Conservation (phyloP, 306 rosid species). For the Fragaria vesca region DNA sequence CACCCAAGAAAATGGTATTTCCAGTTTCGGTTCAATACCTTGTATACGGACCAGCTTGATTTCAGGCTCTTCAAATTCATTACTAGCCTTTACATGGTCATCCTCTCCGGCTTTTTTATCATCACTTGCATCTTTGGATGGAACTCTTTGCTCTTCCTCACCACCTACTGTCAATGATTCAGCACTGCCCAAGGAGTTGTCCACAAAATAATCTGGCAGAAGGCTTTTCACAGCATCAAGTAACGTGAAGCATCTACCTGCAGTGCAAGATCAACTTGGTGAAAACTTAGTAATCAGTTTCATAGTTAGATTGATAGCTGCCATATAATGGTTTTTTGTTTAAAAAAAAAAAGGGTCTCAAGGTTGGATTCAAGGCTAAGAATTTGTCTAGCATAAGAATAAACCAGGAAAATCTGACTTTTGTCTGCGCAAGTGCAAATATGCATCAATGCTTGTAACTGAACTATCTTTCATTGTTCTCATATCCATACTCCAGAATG, state of each 20-base stretch:
- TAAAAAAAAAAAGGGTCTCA: background rate
- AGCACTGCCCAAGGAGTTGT: slow-evolving; percentile 19
- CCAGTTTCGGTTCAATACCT: slow-evolving; percentile 88
- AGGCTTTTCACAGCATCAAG: slow-evolving; percentile 69
- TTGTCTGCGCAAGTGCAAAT: background rate
- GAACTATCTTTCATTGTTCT: background rate
- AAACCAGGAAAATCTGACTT: background rate
- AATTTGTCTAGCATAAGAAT: background rate
- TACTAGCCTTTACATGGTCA: slow-evolving; percentile 28
- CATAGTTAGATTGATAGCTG: background rate
- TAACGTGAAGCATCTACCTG: slow-evolving; percentile 74
- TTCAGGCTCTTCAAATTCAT: slow-evolving; percentile 35
- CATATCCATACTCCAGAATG: background rate
- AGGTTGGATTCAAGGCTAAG: background rate
- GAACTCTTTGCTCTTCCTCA: slow-evolving; percentile 31
- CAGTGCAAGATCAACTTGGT: slow-evolving; percentile 23
- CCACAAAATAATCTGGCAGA: slow-evolving; percentile 61
- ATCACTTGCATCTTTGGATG: slow-evolving; percentile 32
- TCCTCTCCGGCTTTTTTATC: slow-evolving; percentile 32
- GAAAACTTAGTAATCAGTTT: background rate
- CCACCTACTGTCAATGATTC: slow-evolving; percentile 25
- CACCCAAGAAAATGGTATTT: slow-evolving; percentile 92
- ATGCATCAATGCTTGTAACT: background rate
- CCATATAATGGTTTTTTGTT: background rate
- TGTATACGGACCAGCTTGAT: slow-evolving; percentile 84